These are phyloP conservation scores for Cystofilobasidium bisporidii DNA, from an alignment of 768 basidiomycete species.

Conservation along the genomic window DNA sequence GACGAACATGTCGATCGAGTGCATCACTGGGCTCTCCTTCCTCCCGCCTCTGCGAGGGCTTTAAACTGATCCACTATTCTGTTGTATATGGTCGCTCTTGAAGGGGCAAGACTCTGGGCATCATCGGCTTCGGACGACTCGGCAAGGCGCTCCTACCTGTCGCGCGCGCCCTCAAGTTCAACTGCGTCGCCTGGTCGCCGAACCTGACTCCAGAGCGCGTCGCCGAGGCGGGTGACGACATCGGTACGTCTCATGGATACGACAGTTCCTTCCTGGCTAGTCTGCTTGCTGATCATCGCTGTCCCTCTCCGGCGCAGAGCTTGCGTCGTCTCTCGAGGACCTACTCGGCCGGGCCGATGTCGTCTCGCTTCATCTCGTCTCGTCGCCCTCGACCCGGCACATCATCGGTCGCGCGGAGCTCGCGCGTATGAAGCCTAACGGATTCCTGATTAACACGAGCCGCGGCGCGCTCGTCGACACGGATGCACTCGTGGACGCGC, in stretches of 20 bases:
- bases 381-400: slow-evolving; percentile 48
- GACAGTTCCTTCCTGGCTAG: too few relatives aligned
- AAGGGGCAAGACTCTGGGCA: slow-evolving; percentile 50
- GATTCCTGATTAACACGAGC: slow-evolving; percentile 58
- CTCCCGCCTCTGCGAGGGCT: too few relatives aligned
- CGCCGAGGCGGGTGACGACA: slow-evolving; percentile 48
- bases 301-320: slow-evolving; percentile 1
- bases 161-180: slow-evolving; percentile 54
- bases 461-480: slow-evolving; percentile 60
- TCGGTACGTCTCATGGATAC: too few relatives aligned
- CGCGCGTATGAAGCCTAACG: slow-evolving; percentile 50
- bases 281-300: neutral
- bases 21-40: too few relatives aligned
- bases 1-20: slow-evolving; percentile 8
- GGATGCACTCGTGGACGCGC: slow-evolving; percentile 46
- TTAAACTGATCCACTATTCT: too few relatives aligned
- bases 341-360: slow-evolving; percentile 52
- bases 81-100: too few relatives aligned
- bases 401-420: slow-evolving; percentile 49
- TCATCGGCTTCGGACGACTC: slow-evolving; percentile 55
- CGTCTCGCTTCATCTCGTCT: slow-evolving; percentile 54
- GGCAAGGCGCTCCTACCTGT: slow-evolving; percentile 47
- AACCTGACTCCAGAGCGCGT: slow-evolving; percentile 55
- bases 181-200: slow-evolving; percentile 57
- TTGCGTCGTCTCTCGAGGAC: slow-evolving; percentile 46